Evolutionary conservation across 2,329 filamentous ascomycete species (phyloP), one percentile per base, ranked within the genome.

Genomic region (Colletotrichum scovillei): DNA sequence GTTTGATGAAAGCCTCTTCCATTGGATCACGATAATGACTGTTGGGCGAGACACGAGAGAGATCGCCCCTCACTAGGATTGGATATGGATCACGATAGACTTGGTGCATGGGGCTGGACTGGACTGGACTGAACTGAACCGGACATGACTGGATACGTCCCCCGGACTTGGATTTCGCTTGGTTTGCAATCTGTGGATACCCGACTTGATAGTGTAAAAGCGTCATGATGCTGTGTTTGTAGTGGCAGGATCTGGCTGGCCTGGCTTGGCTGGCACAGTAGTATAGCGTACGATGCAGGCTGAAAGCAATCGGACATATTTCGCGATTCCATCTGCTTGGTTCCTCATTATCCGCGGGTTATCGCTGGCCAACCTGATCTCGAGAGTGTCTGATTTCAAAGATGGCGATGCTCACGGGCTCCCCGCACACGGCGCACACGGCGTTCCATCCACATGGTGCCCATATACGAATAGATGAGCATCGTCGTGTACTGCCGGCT

Each of bases 101-200:
- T 62, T 52, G 32, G 32, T 19, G 46, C 55, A 26, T 26, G 53
- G 22, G 71, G 46, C 38, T 49, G 35, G 63, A 32, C 30, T 49
- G 35, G 63, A 32, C 30, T 32, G 30, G 30, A 58, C 52, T 42
- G 53, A 7, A 65, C 52, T 42, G 53, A 19, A 65, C 38, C 24
- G 35, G 63, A 42, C 38, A 19, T 6, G 16, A 58, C 52, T 42
- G 35, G 16, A 65, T 11, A 38, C 24, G 32, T 28, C 32, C n/a
- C 56, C 69, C 49, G 16, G 69, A 63, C 35, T 63, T 71, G 35
- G 60, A 63, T 70, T 73, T 58, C 56, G 55, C 46, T 71, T 66
- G 46, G 67, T 65, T 66, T 73, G 66, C 67, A 26, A 71, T 58
- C 60, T 62, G 35, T 71, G 62, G 60, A 73, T 73, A 73, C 71